phyloP scores from a whole-genome alignment of 805 yeast species.

The Tetrapisispora pingtungensis region DNA sequence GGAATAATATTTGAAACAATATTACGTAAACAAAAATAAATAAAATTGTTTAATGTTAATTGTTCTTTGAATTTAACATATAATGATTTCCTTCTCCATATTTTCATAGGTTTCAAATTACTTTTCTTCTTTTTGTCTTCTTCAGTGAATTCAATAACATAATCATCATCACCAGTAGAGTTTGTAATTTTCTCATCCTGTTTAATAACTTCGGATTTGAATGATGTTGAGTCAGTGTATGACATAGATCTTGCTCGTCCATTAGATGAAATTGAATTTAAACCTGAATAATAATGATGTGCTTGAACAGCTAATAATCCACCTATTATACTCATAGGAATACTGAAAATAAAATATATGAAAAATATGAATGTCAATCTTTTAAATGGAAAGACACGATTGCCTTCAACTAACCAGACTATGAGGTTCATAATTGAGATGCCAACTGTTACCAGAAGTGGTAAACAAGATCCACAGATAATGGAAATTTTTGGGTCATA shows the following conservation, averaged over 20 bases:
- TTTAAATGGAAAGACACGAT: conserved; percentile 70
- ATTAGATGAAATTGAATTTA: too few species aligned
- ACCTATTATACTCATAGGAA: conserved; percentile 71
- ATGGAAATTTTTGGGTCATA: conserved; percentile 26
- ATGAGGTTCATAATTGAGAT: conserved; percentile 52
- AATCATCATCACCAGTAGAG: neutral
- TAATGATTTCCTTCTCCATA: conserved; percentile 2
- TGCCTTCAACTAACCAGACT: conserved; percentile 67
- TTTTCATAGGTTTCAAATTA: neutral
- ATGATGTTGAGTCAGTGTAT: neutral
- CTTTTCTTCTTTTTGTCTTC: neutral
- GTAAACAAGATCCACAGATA: conserved; percentile 41
- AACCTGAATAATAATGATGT: neutral
- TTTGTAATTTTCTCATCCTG: neutral
- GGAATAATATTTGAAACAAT: neutral
- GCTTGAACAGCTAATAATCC: conserved; percentile 30
- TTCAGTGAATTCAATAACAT: neutral
- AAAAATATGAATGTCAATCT: conserved; percentile 53
- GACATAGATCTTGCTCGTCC: neutral
- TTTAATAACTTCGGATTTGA: neutral
- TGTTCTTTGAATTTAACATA: neutral
- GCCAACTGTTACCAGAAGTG: conserved; percentile 37
- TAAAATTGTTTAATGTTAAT: neutral
- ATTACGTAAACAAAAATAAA: neutral
- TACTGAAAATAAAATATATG: conserved; percentile 53